These are phyloP conservation scores for Salinomyces thailandicus DNA, from an alignment of 2,329 filamentous ascomycete species.

Conservation along the genomic window DNA sequence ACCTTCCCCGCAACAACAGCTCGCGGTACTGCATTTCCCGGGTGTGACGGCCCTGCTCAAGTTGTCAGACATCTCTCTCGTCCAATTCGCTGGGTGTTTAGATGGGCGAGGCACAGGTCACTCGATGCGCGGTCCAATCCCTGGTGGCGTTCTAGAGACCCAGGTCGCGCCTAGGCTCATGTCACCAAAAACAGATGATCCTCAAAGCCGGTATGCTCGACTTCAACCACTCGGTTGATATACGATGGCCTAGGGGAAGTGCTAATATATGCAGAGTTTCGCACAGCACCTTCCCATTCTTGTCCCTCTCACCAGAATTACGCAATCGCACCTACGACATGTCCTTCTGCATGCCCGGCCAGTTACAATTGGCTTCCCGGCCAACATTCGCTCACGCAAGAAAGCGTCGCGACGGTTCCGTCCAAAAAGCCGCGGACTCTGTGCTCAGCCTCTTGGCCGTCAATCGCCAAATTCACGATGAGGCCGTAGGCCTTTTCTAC, in stretches of 20 bases:
- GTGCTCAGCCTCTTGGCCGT: slow-evolving; percentile 14
- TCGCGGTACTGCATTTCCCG: slow-evolving; percentile 8
- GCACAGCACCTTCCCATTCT: slow-evolving; percentile 1
- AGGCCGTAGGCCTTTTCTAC: slow-evolving; percentile 20
- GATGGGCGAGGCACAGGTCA: not conserved
- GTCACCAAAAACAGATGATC: not conserved
- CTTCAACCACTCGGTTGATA: no score
- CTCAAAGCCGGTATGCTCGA: no score
- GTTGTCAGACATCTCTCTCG: slow-evolving; percentile 9
- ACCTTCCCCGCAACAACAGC: slow-evolving; percentile 10
- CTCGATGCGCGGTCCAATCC: slow-evolving; percentile 17
- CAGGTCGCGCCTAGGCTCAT: slow-evolving; percentile 16
- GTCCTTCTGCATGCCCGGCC: slow-evolving; percentile 12
- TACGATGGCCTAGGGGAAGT: no score
- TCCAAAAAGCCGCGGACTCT: not conserved
- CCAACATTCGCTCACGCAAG: slow-evolving; percentile 2
- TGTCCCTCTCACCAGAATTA: slow-evolving; percentile 18
- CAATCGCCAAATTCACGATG: slow-evolving; percentile 18
- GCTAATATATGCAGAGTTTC: no score
- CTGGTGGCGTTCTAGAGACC: slow-evolving; percentile 19
- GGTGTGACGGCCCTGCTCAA: slow-evolving; percentile 15
- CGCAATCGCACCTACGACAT: slow-evolving; percentile 19
- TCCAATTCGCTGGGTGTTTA: slow-evolving; percentile 13
- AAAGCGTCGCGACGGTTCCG: not conserved
- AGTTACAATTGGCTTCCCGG: slow-evolving; percentile 13